phyloP scores from a whole-genome alignment of 805 yeast species.

The Candida maesae region DNA sequence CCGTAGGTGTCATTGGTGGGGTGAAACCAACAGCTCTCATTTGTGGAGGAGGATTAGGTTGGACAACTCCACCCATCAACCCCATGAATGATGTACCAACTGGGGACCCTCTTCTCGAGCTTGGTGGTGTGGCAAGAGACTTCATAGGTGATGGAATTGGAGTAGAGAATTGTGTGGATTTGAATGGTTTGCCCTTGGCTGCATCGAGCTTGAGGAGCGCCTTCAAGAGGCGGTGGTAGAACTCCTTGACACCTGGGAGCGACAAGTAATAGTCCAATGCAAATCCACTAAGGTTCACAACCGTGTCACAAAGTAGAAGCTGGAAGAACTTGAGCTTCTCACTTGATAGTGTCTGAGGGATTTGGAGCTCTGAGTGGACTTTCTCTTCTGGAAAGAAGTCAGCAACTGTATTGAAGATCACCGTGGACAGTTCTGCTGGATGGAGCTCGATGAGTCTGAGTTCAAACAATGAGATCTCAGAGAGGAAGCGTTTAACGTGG shows the following conservation, averaged over 20 bases:
- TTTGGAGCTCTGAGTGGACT: slow-evolving; percentile 15
- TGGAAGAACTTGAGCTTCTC: slow-evolving; percentile 11
- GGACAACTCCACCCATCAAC: slow-evolving; percentile 10
- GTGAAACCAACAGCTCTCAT: slow-evolving; percentile 11
- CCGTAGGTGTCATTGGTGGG: slow-evolving; percentile 25
- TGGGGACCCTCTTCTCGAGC: slow-evolving; percentile 28
- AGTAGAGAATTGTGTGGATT: slow-evolving; percentile 12
- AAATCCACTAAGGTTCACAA: slow-evolving; percentile 12
- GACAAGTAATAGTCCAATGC: slow-evolving; percentile 13
- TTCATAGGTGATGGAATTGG: slow-evolving; percentile 17
- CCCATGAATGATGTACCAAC: slow-evolving; percentile 16
- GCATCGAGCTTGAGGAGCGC: slow-evolving; percentile 12
- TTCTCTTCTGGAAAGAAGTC: slow-evolving; percentile 10
- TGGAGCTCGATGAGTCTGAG: slow-evolving; percentile 39
- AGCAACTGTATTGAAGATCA: slow-evolving; percentile 20
- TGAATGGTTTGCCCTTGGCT: slow-evolving; percentile 6
- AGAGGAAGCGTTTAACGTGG: slow-evolving; percentile 45
- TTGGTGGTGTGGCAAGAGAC: slow-evolving; percentile 23
- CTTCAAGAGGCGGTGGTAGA: slow-evolving; percentile 17
- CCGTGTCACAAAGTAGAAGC: slow-evolving; percentile 10
- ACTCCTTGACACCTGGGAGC: slow-evolving; percentile 14
- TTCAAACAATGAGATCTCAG: slow-evolving; percentile 47
- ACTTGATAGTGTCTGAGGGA: slow-evolving; percentile 10
- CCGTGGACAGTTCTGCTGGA: slow-evolving; percentile 26
- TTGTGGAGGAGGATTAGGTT: slow-evolving; percentile 4